Conservation (phyloP, 2,329 filamentous ascomycete genomes). For the Conoideocrella luteorostrata region DNA sequence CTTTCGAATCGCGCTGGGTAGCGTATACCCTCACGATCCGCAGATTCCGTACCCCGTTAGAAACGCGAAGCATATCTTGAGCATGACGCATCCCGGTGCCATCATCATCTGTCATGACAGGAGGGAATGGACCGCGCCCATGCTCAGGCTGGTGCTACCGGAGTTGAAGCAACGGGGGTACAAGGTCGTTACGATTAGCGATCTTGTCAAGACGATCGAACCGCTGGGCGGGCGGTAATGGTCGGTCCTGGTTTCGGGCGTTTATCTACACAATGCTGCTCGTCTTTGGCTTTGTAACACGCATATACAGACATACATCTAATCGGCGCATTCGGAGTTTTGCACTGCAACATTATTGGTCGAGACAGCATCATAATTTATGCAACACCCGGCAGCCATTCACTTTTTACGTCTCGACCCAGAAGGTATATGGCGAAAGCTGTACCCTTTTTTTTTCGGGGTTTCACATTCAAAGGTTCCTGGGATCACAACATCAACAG, state of each 20-base stretch:
- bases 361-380: too few species aligned
- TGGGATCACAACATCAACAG: too few species aligned
- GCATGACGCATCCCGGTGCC: slow-evolving; percentile 68
- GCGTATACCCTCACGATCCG: slow-evolving; percentile 87
- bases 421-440: too few species aligned
- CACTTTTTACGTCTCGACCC: too few species aligned
- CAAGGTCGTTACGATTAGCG: slow-evolving; percentile 62
- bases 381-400: too few species aligned
- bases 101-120: slow-evolving; percentile 85
- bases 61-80: slow-evolving; percentile 74
- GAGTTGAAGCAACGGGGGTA: slow-evolving; percentile 66
- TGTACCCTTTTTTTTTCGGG: too few species aligned
- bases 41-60: slow-evolving; percentile 64
- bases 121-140: slow-evolving; percentile 73
- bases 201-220: slow-evolving; percentile 45
- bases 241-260: not conserved
- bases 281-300: not conserved
- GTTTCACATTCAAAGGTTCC: too few species aligned
- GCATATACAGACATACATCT: too few species aligned
- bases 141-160: slow-evolving; percentile 67
- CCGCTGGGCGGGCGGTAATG: slow-evolving; percentile 19
- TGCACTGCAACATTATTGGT: too few species aligned
- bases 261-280: not conserved
- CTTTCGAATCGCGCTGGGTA: slow-evolving; percentile 71
- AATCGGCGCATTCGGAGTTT: not conserved